Conservation (phyloP, 805 yeast species). For the Candida namnaoensis region DNA sequence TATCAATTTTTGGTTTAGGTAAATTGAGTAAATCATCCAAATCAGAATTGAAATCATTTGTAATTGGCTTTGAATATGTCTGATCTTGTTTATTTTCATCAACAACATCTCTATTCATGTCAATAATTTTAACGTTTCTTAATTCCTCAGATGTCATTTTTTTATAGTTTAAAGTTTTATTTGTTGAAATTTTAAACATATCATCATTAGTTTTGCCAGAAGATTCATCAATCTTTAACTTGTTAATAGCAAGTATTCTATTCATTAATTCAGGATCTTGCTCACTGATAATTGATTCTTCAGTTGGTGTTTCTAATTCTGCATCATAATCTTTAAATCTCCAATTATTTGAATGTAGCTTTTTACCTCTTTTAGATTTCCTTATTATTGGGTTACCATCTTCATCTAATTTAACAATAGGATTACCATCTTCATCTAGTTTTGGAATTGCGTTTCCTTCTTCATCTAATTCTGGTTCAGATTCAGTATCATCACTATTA, state of each 20-base stretch:
- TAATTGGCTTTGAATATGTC: too few relatives aligned
- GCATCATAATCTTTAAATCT: slow-evolving; percentile 15
- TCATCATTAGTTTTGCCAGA: not conserved
- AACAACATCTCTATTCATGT: not conserved
- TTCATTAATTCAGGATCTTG: slow-evolving; percentile 4
- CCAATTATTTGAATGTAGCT: slow-evolving; percentile 11
- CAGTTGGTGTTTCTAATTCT: slow-evolving; percentile 6
- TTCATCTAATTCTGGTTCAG: slow-evolving; percentile 6
- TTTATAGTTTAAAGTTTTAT: not conserved
- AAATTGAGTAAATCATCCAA: too few relatives aligned
- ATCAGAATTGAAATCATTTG: too few relatives aligned
- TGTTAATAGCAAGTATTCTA: slow-evolving; percentile 11
- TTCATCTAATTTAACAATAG: slow-evolving; percentile 4
- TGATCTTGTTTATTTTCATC: too few relatives aligned
- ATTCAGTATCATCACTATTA: slow-evolving; percentile 10
- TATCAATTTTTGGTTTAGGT: too few relatives aligned
- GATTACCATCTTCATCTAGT: slow-evolving; percentile 2
- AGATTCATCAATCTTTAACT: slow-evolving; percentile 4
- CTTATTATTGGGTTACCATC: slow-evolving; percentile 1
- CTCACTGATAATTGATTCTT: slow-evolving; percentile 1
- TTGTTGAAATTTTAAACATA: not conserved
- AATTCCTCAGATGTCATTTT: slow-evolving; percentile 7
- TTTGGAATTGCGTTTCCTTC: slow-evolving; percentile 5
- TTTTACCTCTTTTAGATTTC: slow-evolving; percentile 2
- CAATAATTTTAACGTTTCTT: slow-evolving; percentile 2